These are phyloP conservation scores for Lodderomyces pseudojiufengensis DNA, from an alignment of 1,139 yeast species.

Conservation along the genomic window DNA sequence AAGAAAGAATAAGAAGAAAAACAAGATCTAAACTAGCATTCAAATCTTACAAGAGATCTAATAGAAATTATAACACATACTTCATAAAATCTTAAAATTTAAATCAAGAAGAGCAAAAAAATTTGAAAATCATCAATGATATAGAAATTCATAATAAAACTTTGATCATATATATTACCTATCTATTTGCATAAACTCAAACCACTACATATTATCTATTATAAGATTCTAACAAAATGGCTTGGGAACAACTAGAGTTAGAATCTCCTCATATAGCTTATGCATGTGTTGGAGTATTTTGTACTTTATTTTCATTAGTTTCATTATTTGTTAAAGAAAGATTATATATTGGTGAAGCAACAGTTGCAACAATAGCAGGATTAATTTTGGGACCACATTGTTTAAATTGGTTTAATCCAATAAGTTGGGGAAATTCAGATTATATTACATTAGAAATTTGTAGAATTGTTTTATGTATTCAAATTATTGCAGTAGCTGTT, in stretches of 20 bases:
- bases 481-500: constrained; percentile 96
- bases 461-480: constrained; percentile 83
- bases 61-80: no score
- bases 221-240: no score
- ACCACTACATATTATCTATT: no score
- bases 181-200: no score
- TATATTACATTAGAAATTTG: constrained; percentile 84
- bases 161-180: no score
- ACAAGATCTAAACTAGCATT: no score
- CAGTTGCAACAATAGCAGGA: constrained; percentile 90
- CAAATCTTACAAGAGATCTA: no score
- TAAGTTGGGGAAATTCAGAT: constrained; percentile 88
- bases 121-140: no score
- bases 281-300: constrained; percentile 88
- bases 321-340: constrained; percentile 88
- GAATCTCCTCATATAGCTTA: constrained; percentile 77
- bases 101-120: no score
- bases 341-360: constrained; percentile 91
- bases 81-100: no score
- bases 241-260: constrained; percentile 42
- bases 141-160: no score
- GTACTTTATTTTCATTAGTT: constrained; percentile 81
- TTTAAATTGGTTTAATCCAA: constrained; percentile 82
- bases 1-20: no score
- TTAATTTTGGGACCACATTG: constrained; percentile 93